Conservation (phyloP, 352 stramenopile genomes). For the Blastocystis sp. region DNA sequence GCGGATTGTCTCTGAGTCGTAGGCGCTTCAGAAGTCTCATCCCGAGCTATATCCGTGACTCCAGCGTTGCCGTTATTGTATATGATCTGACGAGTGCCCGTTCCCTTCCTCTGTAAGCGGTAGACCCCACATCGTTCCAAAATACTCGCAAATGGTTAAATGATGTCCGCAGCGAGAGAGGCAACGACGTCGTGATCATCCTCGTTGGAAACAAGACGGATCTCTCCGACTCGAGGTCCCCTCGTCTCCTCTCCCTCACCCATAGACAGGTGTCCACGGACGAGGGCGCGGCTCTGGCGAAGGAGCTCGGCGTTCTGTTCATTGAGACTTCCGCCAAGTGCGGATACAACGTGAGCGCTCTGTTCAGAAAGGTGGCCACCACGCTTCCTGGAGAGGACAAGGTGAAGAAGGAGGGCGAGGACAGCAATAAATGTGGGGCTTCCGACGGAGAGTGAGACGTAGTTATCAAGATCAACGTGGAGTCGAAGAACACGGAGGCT, state of each 20-base stretch:
- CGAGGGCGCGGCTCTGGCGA: constrained; percentile 93
- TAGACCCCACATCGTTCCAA: constrained; percentile 90
- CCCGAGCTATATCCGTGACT: constrained; percentile 94
- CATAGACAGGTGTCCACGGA: constrained; percentile 89
- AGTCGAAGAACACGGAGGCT: constrained; percentile 53
- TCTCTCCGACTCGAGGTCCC: constrained; percentile 88
- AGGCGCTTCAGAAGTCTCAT: constrained; percentile 87
- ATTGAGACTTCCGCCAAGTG: constrained; percentile 98
- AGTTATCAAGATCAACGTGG: constrained; percentile 70
- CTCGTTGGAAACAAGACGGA: constrained; percentile 99
- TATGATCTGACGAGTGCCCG: constrained; percentile 95
- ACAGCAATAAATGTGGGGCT: constrained; percentile 54
- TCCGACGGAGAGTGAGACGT: neutral
- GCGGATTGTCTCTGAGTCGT: constrained; percentile 54
- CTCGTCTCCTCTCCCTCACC: constrained; percentile 63
- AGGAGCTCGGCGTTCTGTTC: constrained; percentile 96
- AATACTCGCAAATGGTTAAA: constrained; percentile 99
- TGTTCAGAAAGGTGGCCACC: constrained; percentile 97
- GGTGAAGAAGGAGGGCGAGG: constrained; percentile 60
- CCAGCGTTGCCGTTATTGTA: constrained; percentile 96
- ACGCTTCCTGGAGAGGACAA: constrained; percentile 84
- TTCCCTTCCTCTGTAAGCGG: constrained; percentile 28
- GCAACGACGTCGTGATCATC: constrained; percentile 98
- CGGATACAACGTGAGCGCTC: constrained; percentile 87
- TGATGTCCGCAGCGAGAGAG: constrained; percentile 93